Evolutionary conservation across 2,329 filamentous ascomycete genomes (phyloP), one percentile per base, ranked within the genome.

Genomic region (Leptosphaerulina australis): DNA sequence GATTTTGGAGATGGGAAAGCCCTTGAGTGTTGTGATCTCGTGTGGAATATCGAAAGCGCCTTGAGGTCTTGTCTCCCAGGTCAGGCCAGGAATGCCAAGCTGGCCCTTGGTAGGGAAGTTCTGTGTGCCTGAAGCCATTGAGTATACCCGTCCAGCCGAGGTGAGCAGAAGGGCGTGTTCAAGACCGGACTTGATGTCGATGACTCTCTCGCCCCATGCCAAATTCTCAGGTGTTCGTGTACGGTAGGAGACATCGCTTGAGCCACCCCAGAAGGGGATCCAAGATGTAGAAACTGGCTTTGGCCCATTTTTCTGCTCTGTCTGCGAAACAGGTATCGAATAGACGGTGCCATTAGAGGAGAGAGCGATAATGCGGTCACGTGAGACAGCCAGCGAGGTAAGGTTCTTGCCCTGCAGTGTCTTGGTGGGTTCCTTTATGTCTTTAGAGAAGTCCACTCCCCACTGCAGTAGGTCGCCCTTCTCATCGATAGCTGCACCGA

Each of bases 391-490:
- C 33, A 97, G 76, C 49, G 90, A 90, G 50, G 82, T 75, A 39
- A 97, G 77, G 63, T 96, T 83, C 70, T 95, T 96, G 46, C 92
- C 93, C 52, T 76, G 85, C 44, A 99, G 75, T 0, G 93, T 97
- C 38, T 81, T 77, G 1, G 80, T 80, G 0, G 93, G 94, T 22
- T 79, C 76, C 8, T 78, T 82, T 22, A 83, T 77, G 4, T 83
- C 79, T 46, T 82, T 79, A 5, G 87, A 88, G 69, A 88, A 97
- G 3, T 81, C 90, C 3, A 81, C 80, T 1, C 94, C 94, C 94
- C 94, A 99, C 75, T 97, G 92, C 10, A 97, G 79, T 34, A 99
- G 73, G 69, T 97, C 88, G 3, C 94, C 94, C 55, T 87, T 86
- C 69, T 97, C 92, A 4, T 87, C 88, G 30, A 97, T 87, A 8